These are phyloP conservation scores for Yamadazyma oceani DNA, from an alignment of 1,139 yeast species.

Conservation along the genomic window DNA sequence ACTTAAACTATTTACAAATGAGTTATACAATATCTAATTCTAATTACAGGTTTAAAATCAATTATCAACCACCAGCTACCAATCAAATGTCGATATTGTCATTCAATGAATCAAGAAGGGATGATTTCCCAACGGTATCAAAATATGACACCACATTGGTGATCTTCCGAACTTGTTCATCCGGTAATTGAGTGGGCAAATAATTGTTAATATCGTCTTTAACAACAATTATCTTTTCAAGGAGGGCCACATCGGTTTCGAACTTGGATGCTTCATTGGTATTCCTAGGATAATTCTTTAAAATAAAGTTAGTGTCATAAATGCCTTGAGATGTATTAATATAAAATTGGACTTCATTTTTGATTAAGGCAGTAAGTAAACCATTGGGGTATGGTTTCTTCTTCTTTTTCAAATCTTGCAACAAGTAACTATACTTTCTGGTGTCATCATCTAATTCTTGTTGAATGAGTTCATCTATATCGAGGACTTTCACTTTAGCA, in stretches of 20 bases:
- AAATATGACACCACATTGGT: slow-evolving; percentile 55
- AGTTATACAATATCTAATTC: too few species aligned
- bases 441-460: slow-evolving; percentile 41
- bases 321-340: slow-evolving; percentile 44
- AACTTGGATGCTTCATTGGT: slow-evolving; percentile 64
- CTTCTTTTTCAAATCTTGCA: slow-evolving; percentile 38
- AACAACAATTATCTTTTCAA: slow-evolving; percentile 41
- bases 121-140: slow-evolving; percentile 54
- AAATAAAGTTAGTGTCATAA: slow-evolving; percentile 44
- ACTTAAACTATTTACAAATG: slow-evolving; percentile 6
- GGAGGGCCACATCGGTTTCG: slow-evolving; percentile 54
- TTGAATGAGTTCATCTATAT: slow-evolving; percentile 45
- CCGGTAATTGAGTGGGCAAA: slow-evolving; percentile 24
- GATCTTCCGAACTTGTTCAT: slow-evolving; percentile 31
- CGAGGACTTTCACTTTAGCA: slow-evolving; percentile 45
- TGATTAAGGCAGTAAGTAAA: slow-evolving; percentile 55
- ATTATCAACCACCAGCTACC: too few species aligned
- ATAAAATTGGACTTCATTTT: slow-evolving; percentile 42
- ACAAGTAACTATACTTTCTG: slow-evolving; percentile 40
- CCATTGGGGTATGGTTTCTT: slow-evolving; percentile 54
- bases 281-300: slow-evolving; percentile 56
- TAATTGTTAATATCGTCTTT: slow-evolving; percentile 28
- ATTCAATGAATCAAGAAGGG: slow-evolving; percentile 20
- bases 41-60: slow-evolving; percentile 5
- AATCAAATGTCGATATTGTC: slow-evolving; percentile 12